Percentiles rank a stretch among this genome's conserved stretches.
Conservation (phyloP, 2,329 filamentous ascomycete genomes). For the Neopestalotiopsis sp. region DNA sequence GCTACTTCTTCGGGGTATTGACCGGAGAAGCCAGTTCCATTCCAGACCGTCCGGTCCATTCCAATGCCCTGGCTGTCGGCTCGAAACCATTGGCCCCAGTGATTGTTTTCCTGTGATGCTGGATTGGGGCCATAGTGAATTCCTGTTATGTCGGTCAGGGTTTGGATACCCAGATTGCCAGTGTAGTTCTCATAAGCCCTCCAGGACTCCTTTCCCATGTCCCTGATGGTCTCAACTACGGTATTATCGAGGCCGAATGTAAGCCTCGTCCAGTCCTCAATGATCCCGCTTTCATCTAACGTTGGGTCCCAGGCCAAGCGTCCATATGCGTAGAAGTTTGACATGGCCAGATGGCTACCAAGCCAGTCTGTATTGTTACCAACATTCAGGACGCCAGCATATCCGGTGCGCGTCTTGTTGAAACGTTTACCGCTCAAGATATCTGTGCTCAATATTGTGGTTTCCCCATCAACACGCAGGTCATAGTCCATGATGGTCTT, state of each 20-base stretch:
- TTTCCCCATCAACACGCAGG: conserved; percentile 58
- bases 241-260: conserved; percentile 66
- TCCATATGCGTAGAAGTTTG: conserved; percentile 74
- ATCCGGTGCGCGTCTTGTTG: conserved; percentile 61
- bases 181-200: conserved; percentile 73
- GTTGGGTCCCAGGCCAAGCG: conserved; percentile 68
- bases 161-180: conserved; percentile 73
- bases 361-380: conserved; percentile 71
- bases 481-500: conserved; percentile 72
- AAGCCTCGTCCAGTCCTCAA: conserved; percentile 70
- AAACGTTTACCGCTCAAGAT: conserved; percentile 67
- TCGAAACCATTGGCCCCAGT: conserved; percentile 76
- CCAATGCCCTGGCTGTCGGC: conserved; percentile 64
- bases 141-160: conserved; percentile 69
- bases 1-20: conserved; percentile 70
- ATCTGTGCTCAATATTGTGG: conserved; percentile 56
- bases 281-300: conserved; percentile 49
- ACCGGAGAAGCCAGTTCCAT: conserved; percentile 68
- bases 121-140: conserved; percentile 73
- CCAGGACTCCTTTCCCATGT: conserved; percentile 65
- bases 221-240: conserved; percentile 65
- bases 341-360: conserved; percentile 72
- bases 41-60: conserved; percentile 73
- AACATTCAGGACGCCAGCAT: conserved; percentile 70
- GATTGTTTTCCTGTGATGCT: conserved; percentile 63